Conservation (phyloP, 768 basidiomycete genomes). For the Auricularia cornea region DNA sequence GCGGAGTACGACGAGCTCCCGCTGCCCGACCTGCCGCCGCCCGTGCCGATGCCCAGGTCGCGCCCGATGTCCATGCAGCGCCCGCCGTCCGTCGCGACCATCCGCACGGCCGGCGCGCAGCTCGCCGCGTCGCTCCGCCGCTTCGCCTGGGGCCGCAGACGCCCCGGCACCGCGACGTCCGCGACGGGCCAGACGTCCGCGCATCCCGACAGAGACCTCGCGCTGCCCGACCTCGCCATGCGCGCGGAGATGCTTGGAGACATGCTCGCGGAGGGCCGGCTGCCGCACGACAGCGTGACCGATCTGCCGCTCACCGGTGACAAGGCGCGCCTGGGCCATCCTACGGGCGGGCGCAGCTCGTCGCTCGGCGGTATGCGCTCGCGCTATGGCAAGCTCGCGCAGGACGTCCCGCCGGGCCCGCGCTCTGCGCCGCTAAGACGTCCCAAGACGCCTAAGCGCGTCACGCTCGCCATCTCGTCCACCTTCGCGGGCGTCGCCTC, state of each 20-base stretch:
- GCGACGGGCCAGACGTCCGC: not conserved
- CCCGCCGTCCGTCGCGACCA: not conserved
- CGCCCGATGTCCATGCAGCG: not conserved
- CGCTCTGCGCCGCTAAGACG: not conserved
- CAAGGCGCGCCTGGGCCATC: constrained; percentile 2
- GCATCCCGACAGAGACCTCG: not conserved
- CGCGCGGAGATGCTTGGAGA: constrained; percentile 40
- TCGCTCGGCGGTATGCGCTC: constrained; percentile 2
- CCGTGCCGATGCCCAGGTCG: not conserved
- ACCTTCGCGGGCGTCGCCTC: not conserved
- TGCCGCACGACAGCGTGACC: constrained; percentile 40
- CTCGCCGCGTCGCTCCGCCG: not conserved
- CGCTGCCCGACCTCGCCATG: constrained; percentile 42
- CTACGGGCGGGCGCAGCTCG: constrained; percentile 8
- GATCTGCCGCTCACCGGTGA: constrained; percentile 6
- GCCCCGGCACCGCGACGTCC: not conserved
- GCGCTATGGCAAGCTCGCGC: constrained; percentile 5
- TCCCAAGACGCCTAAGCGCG: not conserved
- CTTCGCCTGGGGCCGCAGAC: not conserved
- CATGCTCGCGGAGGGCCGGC: constrained; percentile 46
- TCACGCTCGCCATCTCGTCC: not conserved
- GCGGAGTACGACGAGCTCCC: not conserved
- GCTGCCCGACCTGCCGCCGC: not conserved
- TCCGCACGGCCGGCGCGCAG: not conserved
- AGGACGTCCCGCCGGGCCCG: not conserved